phyloP scores from a whole-genome alignment of 1,284 basidiomycete species.

The Rhodotorula sp. region DNA sequence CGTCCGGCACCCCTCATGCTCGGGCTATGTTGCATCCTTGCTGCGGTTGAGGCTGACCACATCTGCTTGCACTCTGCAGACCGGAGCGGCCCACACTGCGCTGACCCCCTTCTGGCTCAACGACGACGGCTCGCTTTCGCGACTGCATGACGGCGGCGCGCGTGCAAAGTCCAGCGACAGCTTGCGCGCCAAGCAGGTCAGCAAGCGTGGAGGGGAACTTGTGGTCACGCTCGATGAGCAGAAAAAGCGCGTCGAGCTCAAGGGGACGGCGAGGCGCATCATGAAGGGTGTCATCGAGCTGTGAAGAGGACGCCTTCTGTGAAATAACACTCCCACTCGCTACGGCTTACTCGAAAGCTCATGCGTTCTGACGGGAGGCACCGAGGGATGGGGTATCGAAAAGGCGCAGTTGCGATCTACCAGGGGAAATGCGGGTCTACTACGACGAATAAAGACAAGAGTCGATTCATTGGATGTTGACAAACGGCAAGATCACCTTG shows the following conservation, averaged over 20 bases:
- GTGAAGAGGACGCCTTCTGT: not conserved
- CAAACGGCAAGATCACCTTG: slow-evolving; percentile 20
- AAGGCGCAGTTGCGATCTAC: too few relatives aligned
- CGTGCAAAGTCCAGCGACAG: slow-evolving; percentile 39
- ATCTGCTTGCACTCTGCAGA: slow-evolving; percentile 38
- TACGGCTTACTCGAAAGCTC: too few relatives aligned
- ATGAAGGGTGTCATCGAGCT: slow-evolving; percentile 38
- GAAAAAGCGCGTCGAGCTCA: slow-evolving; percentile 30
- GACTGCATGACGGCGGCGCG: not conserved
- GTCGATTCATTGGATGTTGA: not conserved
- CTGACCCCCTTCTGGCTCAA: slow-evolving; percentile 58
- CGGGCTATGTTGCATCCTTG: too few relatives aligned
- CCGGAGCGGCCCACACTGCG: slow-evolving; percentile 60
- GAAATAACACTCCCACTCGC: too few relatives aligned
- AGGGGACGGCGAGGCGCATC: slow-evolving; percentile 14
- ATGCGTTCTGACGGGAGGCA: too few relatives aligned
- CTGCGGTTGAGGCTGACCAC: too few relatives aligned
- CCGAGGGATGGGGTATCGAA: too few relatives aligned
- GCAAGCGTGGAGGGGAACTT: slow-evolving; percentile 57
- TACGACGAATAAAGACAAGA: not conserved
- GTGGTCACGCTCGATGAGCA: slow-evolving; percentile 51
- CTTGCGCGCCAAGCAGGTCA: slow-evolving; percentile 54
- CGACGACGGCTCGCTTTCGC: not conserved
- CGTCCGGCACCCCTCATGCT: not conserved
- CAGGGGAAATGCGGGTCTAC: not conserved